Conservation (phyloP, 2,329 filamentous ascomycete genomes). For the Colletotrichum melonis region DNA sequence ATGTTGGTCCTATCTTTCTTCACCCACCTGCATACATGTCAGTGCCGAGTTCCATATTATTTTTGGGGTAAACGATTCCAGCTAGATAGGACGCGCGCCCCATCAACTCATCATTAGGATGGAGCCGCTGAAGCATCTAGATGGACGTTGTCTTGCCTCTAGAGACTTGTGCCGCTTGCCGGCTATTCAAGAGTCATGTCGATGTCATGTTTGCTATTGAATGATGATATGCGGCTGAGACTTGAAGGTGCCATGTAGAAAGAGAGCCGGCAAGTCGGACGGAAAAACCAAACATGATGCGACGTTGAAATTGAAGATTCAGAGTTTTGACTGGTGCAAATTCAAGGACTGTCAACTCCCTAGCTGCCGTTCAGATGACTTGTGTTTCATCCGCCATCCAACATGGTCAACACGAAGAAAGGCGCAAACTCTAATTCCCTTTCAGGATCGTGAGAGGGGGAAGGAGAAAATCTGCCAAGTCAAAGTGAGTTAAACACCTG, state of each 20-base stretch:
- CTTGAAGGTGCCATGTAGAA: neutral
- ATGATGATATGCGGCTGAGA: neutral
- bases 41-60: conserved; percentile 33
- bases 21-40: neutral
- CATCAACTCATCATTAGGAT: neutral
- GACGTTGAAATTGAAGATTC: conserved; percentile 12
- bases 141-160: too few species aligned
- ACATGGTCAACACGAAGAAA: conserved; percentile 3
- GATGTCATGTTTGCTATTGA: neutral
- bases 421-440: conserved; percentile 9
- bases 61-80: neutral
- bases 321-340: conserved; percentile 26
- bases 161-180: neutral
- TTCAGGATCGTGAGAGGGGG: neutral
- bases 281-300: conserved; percentile 1
- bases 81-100: neutral
- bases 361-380: neutral
- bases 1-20: neutral
- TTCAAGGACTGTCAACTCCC: neutral
- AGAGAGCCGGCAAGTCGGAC: neutral
- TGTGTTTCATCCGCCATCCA: conserved; percentile 14
- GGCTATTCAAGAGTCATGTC: neutral
- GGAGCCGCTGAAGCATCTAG: neutral
- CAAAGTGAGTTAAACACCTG: neutral
- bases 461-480: conserved; percentile 8